Evolutionary conservation across 768 basidiomycete genomes (phyloP).

Genomic region (Phaffia australis): DNA sequence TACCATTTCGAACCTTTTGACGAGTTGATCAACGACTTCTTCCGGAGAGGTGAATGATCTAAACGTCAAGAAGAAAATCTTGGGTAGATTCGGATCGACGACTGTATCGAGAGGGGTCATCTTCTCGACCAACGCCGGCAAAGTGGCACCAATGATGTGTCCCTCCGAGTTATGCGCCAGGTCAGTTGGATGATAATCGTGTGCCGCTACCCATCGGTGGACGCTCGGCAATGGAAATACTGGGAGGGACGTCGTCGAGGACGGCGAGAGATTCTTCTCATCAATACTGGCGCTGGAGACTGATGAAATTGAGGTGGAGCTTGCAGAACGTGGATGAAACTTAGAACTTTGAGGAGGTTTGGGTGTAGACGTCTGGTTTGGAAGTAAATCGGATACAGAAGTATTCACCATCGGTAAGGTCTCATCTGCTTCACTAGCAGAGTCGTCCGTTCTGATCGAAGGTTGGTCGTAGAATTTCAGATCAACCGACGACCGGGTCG

Average conservation of each 20-base stretch:
- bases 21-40: conserved; percentile 64
- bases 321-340: background rate
- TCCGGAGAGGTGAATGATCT: conserved; percentile 71
- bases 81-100: conserved; percentile 73
- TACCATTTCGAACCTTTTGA: conserved; percentile 66
- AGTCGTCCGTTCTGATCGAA: too few relatives aligned
- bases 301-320: background rate
- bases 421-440: too few relatives aligned
- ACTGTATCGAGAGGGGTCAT: conserved; percentile 84
- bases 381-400: too few relatives aligned
- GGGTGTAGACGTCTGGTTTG: too few relatives aligned
- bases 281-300: too few relatives aligned
- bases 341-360: too few relatives aligned
- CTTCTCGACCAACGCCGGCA: conserved; percentile 84
- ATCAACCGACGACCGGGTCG: too few relatives aligned
- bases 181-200: conserved; percentile 73
- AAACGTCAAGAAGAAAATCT: conserved; percentile 92
- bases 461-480: too few relatives aligned
- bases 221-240: conserved; percentile 41
- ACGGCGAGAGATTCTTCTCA: background rate
- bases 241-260: conserved; percentile 43
- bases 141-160: conserved; percentile 76
- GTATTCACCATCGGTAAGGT: too few relatives aligned
- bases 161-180: conserved; percentile 85
- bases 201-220: conserved; percentile 39